Evolutionary conservation across 108 stramenopile species (phyloP), one percentile per base, ranked within the genome.

Genomic region (Seminavis robusta): DNA sequence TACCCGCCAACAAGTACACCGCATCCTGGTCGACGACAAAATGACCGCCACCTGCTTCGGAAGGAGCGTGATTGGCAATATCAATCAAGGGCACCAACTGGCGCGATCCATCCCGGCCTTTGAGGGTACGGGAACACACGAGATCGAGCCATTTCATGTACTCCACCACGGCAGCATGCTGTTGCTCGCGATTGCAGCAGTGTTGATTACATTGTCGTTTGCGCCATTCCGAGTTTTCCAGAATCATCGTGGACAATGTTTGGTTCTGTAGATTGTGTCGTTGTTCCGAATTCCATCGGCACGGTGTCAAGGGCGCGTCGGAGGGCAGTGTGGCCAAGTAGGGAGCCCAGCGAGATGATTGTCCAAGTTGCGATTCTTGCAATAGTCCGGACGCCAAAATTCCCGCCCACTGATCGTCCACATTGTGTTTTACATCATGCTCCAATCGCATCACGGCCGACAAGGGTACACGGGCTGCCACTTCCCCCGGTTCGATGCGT

Each of bases 61-160:
- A 15, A 9, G 25, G 24, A 25, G 46, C 46, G 10, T 47, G 46
- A 26, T 47, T 47, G 21, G 46, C 46, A 47, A 25, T 47, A 6
- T 47, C 46, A 47, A 47, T 23, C 15, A 47, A 47, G 6, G 46
- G 46, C 4, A 47, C 46, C 6, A 47, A 26, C 46, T 25, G 21
- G 10, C 46, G 46, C 24, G 46, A 23, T 15, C 46, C 46, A 25
- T 23, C 25, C 16, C 7, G 15, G 21, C 24, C 46, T 25, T 47
- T 26, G 13, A 47, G 46, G 21, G 46, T 47, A 15, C 46, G 46
- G 1, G 46, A 47, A 47, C 46, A 47, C 3, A 47, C 46, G 4
- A 47, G 25, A 47, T 23, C 46, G 26, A 47, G 46, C 20, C 15
- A n/a, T 3, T 25, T 3, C 24, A 25, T 26, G 26, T 25, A 47